Evolutionary conservation across 164 flowering plant genomes (phyloP), one percentile per base, ranked within the genome.

Genomic region (Vitis labrusca): DNA sequence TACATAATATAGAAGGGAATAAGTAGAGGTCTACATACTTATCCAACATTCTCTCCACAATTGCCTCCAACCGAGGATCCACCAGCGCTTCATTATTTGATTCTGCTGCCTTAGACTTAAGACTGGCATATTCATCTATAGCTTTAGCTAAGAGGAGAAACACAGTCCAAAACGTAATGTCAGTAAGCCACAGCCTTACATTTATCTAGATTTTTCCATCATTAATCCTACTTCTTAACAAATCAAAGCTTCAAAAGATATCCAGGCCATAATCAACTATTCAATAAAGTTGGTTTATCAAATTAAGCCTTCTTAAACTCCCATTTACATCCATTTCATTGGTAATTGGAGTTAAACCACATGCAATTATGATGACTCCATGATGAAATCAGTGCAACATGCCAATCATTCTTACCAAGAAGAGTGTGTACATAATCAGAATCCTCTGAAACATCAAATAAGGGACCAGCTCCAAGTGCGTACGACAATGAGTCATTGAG

Each of bases 401-500:
- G 44, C 7, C 44, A 37, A 56, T 23, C 17, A 63, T 66, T 37
- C 86, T 77, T 78, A 95, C 98, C 97, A 64, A 93, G 92, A 65
- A 95, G 91, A 53, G 98, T 89, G 65, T 87, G 87, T 65, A 93
- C 92, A 73, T 89, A 89, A 77, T 89, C 91, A 66, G 98, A 90
- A 68, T 93, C 98, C 79, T 91, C 99, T n/a, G 97, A 91, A 44
- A 95, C 91, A 79, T 95, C 92, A 85, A 95, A 95, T 10, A 88
- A 64, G 51, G 97, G 84, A 56, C 98, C 97, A 73, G 99, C 98
- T 77, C 98, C 97, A 55, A 95, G 87, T 10, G 99, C 99, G 83
- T 93, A 95, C 12, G 93, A 84, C 44, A 95, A 71, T 3, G 98
- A 89, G 65, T 95, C 99, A 79, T 93, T 85, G 17, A 87, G 86